Evolutionary conservation across 2,329 filamentous ascomycete species (phyloP).

Genomic region (Cercospora sesami): DNA sequence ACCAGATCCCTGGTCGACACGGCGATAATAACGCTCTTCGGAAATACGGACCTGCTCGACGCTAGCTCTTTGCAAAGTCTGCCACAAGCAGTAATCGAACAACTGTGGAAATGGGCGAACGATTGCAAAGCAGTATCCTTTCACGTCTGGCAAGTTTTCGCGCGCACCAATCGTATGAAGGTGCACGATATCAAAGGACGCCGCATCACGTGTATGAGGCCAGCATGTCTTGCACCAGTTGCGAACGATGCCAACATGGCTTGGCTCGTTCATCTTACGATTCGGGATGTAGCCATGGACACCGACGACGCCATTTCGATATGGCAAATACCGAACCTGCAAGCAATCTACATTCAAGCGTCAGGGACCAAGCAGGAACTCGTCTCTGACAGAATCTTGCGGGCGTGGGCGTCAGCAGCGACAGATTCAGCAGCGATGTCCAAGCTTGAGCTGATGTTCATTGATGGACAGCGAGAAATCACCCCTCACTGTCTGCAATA

Average conservation of each 20-base stretch:
- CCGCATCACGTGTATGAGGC: constrained; percentile 2
- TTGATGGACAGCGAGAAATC: constrained; percentile 18
- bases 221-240: background rate
- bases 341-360: constrained; percentile 18
- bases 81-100: constrained; percentile 13
- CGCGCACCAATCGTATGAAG: background rate
- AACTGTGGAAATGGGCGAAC: constrained; percentile 22
- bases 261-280: constrained; percentile 29
- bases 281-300: constrained; percentile 9
- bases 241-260: background rate
- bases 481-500: constrained; percentile 20
- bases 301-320: background rate
- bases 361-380: background rate
- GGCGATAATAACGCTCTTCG: constrained; percentile 21
- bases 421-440: constrained; percentile 20
- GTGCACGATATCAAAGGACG: background rate
- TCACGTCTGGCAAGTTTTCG: constrained; percentile 13
- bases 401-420: constrained; percentile 28
- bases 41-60: constrained; percentile 22
- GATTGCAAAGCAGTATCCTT: background rate
- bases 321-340: constrained; percentile 15
- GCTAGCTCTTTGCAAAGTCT: constrained; percentile 19
- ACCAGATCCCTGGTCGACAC: constrained; percentile 18
- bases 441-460: constrained; percentile 24
- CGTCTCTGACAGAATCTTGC: constrained; percentile 26